Evolutionary conservation across 495 filamentous ascomycete species (phyloP), one percentile per base, ranked within the genome.

Genomic region (Hypoxylon fuscum): DNA sequence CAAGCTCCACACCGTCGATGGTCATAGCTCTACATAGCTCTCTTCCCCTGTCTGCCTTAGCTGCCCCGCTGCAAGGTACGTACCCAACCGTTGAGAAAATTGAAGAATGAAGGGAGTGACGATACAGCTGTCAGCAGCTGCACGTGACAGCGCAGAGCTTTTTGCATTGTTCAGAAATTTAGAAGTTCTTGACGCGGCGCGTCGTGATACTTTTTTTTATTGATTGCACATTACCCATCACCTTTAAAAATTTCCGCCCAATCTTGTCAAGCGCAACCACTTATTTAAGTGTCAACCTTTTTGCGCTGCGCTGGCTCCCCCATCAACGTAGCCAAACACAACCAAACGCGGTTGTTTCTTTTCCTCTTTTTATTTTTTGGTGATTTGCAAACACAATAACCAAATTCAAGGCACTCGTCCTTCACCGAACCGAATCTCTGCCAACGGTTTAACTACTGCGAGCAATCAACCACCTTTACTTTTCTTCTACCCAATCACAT

Each of bases 131-230:
- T 1, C 32, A 23, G 3, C 56, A 65, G 62, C 38, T 59, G 62
- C 9, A 7, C 23, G 50, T 59, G 55, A 61, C 46, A 54, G 46
- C n/a, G 32, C 15, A 47, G 31, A 38, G 17, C 47, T 66, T 56
- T 25, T 29, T 32, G 37, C 40, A 20, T 31, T n/a, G n/a, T 40
- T 48, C 56, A 61, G 32, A 61, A 61, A 56, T 57, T 61, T 43
- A 40, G 35, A 61, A 58, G 15, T 45, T 18, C 12, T 52, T 32
- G 25, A 66, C 63, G 63, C 63, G 63, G 40, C 63, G 63, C 63
- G 63, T 61, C 63, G 56, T 60, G 63, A 66, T 42, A 40, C 55
- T 41, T 40, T 15, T 22, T 43, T 22, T 44, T 62, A 57, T 56
- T 66, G 61, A 47, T 41, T 52, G 21, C 7, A 10, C 23, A 47